Conservation (phyloP, 164 flowering plant species). For the Stephania cephalantha region DNA sequence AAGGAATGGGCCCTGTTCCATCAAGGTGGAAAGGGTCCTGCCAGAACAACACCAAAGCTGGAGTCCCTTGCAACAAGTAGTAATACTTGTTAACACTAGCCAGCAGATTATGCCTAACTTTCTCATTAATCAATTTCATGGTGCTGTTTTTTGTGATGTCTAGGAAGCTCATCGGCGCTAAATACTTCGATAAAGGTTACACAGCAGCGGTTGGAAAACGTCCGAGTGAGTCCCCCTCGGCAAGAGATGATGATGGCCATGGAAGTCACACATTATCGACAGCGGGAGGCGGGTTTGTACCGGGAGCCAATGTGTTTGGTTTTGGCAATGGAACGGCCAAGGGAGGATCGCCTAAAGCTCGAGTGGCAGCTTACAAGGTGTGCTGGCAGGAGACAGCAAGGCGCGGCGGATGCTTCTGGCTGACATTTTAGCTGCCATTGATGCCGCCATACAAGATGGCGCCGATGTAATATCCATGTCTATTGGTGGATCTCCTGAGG, state of each 20-base stretch:
- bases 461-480: constrained; percentile 47
- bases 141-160: background rate
- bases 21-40: constrained; percentile 53
- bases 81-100: too few species aligned
- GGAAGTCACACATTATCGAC: constrained; percentile 77
- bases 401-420: background rate
- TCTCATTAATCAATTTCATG: too few species aligned
- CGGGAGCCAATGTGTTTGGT: constrained; percentile 43
- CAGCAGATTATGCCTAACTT: too few species aligned
- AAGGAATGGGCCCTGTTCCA: constrained; percentile 49
- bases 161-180: constrained; percentile 74
- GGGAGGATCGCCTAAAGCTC: constrained; percentile 51
- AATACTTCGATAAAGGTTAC: constrained; percentile 56
- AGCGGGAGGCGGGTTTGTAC: constrained; percentile 59
- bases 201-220: constrained; percentile 14
- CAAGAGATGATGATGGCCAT: constrained; percentile 60
- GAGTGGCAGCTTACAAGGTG: constrained; percentile 5
- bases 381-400: background rate
- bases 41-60: constrained; percentile 20
- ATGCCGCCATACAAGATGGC: constrained; percentile 30
- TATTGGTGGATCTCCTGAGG: constrained; percentile 28
- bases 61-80: constrained; percentile 50
- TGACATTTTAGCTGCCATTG: background rate
- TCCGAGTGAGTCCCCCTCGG: constrained; percentile 13
- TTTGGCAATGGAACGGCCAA: constrained; percentile 56